Evolutionary conservation across 148 eudicot genomes (phyloP).

Genomic region (Vaccinium darrowii): DNA sequence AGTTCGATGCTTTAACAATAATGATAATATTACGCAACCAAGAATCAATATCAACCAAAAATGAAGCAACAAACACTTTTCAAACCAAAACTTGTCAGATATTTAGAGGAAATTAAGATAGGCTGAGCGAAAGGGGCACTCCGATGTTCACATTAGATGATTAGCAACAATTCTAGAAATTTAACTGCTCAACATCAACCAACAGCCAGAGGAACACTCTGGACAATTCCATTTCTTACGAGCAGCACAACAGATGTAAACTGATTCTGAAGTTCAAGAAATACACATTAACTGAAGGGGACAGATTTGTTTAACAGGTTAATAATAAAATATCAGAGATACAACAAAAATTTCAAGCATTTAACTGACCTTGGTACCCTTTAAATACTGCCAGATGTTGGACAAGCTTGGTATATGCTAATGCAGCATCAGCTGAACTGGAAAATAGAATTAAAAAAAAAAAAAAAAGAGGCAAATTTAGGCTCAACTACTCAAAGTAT

Average conservation of each 20-base stretch:
- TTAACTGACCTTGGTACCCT: constrained; percentile 73
- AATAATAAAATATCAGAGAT: constrained; percentile 4
- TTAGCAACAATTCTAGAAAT: neutral
- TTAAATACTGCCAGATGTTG: constrained; percentile 82
- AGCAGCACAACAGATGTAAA: neutral
- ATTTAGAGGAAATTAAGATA: neutral
- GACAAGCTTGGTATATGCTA: constrained; percentile 90
- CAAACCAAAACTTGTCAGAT: neutral
- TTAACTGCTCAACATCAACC: constrained; percentile 1
- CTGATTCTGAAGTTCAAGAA: constrained; percentile 5
- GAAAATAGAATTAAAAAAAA: neutral
- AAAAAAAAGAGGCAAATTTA: neutral
- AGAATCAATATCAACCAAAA: too few relatives aligned
- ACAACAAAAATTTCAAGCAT: neutral
- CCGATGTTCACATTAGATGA: neutral
- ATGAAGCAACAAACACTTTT: too few relatives aligned
- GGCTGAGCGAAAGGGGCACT: neutral
- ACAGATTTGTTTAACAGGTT: neutral
- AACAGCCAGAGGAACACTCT: constrained; percentile 1
- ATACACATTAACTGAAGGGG: constrained; percentile 7
- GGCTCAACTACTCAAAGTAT: constrained; percentile 2
- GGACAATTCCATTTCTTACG: neutral
- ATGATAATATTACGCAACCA: too few relatives aligned
- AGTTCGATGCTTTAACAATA: too few relatives aligned
- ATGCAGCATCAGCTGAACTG: constrained; percentile 77